Conservation (phyloP, 306 rosid species). For the Mimosa bimucronata region DNA sequence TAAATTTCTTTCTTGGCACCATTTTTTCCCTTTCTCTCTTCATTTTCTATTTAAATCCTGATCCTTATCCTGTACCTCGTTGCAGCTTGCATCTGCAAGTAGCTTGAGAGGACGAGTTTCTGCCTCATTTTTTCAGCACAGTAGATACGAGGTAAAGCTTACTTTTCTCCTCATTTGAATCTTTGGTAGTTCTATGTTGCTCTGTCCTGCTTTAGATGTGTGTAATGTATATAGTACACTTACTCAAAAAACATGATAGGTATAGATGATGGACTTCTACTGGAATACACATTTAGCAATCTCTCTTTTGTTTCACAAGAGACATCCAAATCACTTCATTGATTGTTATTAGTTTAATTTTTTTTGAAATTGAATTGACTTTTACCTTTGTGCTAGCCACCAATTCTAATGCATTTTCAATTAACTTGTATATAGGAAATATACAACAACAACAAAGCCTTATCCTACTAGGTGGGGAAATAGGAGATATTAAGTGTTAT, state of each 20-base stretch:
- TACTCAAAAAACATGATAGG: background rate
- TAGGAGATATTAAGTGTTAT: background rate
- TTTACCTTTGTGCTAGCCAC: background rate
- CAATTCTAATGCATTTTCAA: background rate
- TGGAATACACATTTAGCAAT: constrained; percentile 10
- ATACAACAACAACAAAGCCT: no score
- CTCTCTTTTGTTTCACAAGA: constrained; percentile 16
- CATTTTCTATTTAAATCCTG: background rate
- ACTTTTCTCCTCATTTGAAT: background rate
- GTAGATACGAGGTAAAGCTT: constrained; percentile 53
- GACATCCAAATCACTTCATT: constrained; percentile 20
- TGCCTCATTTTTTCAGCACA: constrained; percentile 41
- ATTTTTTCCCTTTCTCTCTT: background rate
- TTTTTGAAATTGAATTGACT: constrained; percentile 21
- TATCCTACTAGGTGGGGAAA: no score
- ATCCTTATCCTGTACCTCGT: constrained; percentile 26
- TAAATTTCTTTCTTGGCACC: background rate
- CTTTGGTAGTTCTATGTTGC: background rate
- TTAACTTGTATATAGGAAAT: no score
- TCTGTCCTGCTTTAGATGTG: background rate
- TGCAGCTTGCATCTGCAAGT: constrained; percentile 51
- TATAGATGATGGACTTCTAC: constrained; percentile 19
- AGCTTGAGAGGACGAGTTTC: constrained; percentile 39
- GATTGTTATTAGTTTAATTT: background rate
- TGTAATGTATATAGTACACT: background rate